A percentile compares a stretch with the other conserved stretches of the same genome.
Evolutionary conservation across 352 stramenopile species (phyloP).

Genomic region (Phytophthora lateralis): DNA sequence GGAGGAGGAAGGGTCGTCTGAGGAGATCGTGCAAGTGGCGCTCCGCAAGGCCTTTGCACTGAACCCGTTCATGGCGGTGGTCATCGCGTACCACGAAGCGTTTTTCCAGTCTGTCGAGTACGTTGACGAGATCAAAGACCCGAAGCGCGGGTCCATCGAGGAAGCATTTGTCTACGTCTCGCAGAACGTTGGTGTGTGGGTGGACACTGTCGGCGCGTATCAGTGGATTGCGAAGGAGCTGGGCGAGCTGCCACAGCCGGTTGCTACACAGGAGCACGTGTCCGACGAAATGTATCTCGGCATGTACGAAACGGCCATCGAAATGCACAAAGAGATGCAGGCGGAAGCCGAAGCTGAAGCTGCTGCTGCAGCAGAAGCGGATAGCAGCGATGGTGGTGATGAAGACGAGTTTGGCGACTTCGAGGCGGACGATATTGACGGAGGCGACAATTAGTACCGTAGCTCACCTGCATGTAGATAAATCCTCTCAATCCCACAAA

Average conservation of each 20-base stretch:
- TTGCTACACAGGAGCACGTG: conserved; percentile 58
- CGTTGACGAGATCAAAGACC: conserved; percentile 80
- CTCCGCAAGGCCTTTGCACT: conserved; percentile 72
- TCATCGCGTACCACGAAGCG: conserved; percentile 78
- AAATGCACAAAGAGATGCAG: conserved; percentile 83
- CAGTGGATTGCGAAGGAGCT: conserved; percentile 89
- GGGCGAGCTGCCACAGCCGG: conserved; percentile 47
- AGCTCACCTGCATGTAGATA: conserved; percentile 7
- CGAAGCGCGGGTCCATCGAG: conserved; percentile 75
- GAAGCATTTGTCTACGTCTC: conserved; percentile 83
- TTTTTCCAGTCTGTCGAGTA: conserved; percentile 86
- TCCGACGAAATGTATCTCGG: conserved; percentile 85
- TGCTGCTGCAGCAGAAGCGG: conserved; percentile 25
- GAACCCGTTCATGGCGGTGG: conserved; percentile 87
- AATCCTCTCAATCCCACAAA: conserved; percentile 24
- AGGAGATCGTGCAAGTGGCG: conserved; percentile 74
- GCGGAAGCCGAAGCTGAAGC: conserved; percentile 46
- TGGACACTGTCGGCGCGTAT: conserved; percentile 80
- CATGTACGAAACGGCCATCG: conserved; percentile 87
- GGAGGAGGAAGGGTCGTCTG: conserved; percentile 79
- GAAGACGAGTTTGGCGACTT: conserved; percentile 55
- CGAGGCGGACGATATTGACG: conserved; percentile 58
- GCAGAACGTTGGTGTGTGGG: conserved; percentile 84
- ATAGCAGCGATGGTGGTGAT: conserved; percentile 42
- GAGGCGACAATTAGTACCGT: conserved; percentile 45